Percentiles rank a stretch among this genome's conserved stretches.
Conservation (phyloP, 192 early-diverging fungal species). For the Mortierella alpina region DNA sequence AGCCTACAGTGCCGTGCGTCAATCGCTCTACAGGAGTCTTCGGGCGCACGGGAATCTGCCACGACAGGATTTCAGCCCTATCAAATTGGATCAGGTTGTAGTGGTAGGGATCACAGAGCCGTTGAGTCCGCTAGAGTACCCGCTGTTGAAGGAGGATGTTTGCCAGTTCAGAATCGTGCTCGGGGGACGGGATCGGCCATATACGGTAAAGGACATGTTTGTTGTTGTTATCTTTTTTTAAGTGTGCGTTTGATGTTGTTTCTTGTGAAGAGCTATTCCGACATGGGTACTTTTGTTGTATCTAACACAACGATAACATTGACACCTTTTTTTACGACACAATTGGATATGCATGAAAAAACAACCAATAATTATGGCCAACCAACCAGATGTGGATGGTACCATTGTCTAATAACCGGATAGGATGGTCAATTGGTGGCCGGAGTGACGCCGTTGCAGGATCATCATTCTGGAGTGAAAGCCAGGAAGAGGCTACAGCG, state of each 20-base stretch:
- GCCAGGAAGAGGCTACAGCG: conserved; percentile 32
- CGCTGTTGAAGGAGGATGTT: conserved; percentile 45
- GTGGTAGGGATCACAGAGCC: conserved; percentile 43
- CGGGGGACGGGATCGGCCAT: conserved; percentile 37
- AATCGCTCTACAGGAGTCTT: conserved; percentile 35
- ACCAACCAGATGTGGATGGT: conserved; percentile 58
- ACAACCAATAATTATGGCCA: neutral
- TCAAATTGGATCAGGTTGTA: conserved; percentile 47
- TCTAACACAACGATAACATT: too few relatives aligned
- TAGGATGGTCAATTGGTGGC: conserved; percentile 46
- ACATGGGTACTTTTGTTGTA: neutral
- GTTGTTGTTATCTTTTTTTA: neutral
- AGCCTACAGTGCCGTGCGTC: conserved; percentile 40
- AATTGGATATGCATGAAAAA: too few relatives aligned
- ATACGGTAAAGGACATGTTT: conserved; percentile 18
- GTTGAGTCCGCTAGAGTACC: conserved; percentile 25
- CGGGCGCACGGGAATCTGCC: conserved; percentile 33
- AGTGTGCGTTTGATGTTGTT: neutral
- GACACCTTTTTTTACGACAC: too few relatives aligned
- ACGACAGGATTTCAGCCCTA: conserved; percentile 35
- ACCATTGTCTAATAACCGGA: conserved; percentile 30
- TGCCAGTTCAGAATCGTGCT: conserved; percentile 52
- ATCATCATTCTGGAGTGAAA: conserved; percentile 34
- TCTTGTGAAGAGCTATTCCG: neutral
- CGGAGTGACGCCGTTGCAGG: conserved; percentile 21